Evolutionary conservation across 1,139 yeast genomes (phyloP).

Genomic region (Yamadazyma triangularis): DNA sequence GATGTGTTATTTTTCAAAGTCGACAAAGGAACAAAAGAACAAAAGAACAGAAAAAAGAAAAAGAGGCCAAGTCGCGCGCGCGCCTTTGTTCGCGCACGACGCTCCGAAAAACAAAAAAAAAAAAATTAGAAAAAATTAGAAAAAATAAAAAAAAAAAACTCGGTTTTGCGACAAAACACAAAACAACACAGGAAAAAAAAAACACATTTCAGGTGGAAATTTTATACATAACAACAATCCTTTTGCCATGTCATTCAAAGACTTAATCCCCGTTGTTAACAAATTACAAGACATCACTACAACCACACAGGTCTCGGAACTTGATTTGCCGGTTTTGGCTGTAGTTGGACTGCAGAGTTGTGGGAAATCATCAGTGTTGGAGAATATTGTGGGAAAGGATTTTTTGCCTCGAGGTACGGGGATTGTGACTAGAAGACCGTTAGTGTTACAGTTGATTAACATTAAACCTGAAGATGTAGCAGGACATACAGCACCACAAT

Average conservation of each 20-base stretch:
- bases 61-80: no score
- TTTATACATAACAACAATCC: no score
- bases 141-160: no score
- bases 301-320: constrained; percentile 67
- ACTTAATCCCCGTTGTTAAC: constrained; percentile 83
- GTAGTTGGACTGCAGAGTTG: constrained; percentile 80
- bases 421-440: constrained; percentile 74
- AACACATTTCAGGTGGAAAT: no score
- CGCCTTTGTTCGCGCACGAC: neutral
- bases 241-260: constrained; percentile 48
- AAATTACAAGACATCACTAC: constrained; percentile 75
- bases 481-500: neutral
- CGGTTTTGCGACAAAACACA: no score
- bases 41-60: no score
- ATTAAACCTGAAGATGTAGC: constrained; percentile 45
- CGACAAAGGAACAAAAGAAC: no score
- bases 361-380: constrained; percentile 74
- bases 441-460: constrained; percentile 67
- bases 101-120: no score
- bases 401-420: constrained; percentile 81
- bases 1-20: no score
- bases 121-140: no score
- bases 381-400: constrained; percentile 74
- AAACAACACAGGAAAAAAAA: no score
- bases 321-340: constrained; percentile 69